Conservation (phyloP, 2,329 filamentous ascomycete genomes). For the Beauveria scarabaeidicola region DNA sequence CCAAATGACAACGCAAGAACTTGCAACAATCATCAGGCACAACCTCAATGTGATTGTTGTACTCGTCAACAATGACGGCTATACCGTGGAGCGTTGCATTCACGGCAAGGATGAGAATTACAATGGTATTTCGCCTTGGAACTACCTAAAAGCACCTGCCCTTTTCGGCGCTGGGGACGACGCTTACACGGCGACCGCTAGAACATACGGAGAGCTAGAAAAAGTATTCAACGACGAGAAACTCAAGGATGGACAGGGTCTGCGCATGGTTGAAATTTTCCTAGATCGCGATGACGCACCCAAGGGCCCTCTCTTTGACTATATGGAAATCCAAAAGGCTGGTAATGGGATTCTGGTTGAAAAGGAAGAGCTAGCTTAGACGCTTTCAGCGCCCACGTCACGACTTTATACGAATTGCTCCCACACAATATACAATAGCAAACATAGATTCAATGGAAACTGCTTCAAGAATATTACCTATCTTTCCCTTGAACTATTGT, state of each 20-base stretch:
- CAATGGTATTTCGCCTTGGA: slow-evolving; percentile 47
- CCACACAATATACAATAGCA: not conserved
- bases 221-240: slow-evolving; percentile 20
- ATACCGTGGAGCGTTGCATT: slow-evolving; percentile 50
- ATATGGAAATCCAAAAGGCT: slow-evolving; percentile 13
- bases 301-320: slow-evolving; percentile 15
- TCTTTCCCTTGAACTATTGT: no score
- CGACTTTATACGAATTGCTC: not conserved
- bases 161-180: slow-evolving; percentile 39
- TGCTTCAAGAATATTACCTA: not conserved
- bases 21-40: slow-evolving; percentile 53
- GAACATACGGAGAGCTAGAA: slow-evolving; percentile 38
- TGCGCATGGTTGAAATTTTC: slow-evolving; percentile 26
- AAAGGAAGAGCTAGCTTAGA: slow-evolving; percentile 1
- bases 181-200: slow-evolving; percentile 29
- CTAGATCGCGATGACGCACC: slow-evolving; percentile 25
- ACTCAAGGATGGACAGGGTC: slow-evolving; percentile 15
- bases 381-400: not conserved
- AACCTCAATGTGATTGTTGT: slow-evolving; percentile 41
- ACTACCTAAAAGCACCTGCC: slow-evolving; percentile 37
- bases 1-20: slow-evolving; percentile 58
- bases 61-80: slow-evolving; percentile 51
- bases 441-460: not conserved
- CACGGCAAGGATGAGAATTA: slow-evolving; percentile 45
- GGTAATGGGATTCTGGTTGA: slow-evolving; percentile 5